Base-by-base conservation (phyloP, 1,284 basidiomycete species). In the Ganoderma lucidum region DNA sequence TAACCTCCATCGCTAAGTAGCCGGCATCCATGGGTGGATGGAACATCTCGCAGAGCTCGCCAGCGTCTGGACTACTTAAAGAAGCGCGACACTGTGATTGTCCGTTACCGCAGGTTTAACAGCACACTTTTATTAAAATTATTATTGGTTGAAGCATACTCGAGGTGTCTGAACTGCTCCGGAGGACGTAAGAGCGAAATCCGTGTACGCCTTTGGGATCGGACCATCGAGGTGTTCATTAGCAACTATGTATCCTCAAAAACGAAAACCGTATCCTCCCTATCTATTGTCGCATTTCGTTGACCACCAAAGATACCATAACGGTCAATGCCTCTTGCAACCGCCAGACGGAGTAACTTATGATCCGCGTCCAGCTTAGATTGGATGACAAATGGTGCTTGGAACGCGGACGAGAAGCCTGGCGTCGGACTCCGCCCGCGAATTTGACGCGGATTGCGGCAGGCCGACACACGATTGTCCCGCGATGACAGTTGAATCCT, bases 381-480 rank as follows among this genome's bases (percentile, higher is more conserved):
- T 19, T 17, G 17, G 59, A 73, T 70, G 55, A 70, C 71, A 60
- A 70, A 70, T 14, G 32, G 45, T 59, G 65, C 69, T 65, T 59
- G 64, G 48, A 66, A 28, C 32, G 30, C 71, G 71, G 71, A 65
- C 39, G 58, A 64, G 35, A 53, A 44, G 30, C 37, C 62, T 14
- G 23, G 48, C n/a, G 23, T 53, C 41, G 59, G 37, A 59, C 2
- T 23, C n/a, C 19, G 19, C 17, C 56, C 6, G 19, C 15, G 37
- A 59, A 59, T 23, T 41, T 61, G 41, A 44, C 59, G 28, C 59
- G 59, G 39, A 28, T 41, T 28, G 19, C 39, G 37, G 41, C 35
- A 60, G n/a, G 23, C n/a, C 28, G 41, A 61, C 9, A 8, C n/a
- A 58, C 8, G 32, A 39, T 10, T 37, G 19, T 37, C n/a, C 56